Conservation (phyloP, 805 yeast genomes). For the Hanseniaspora meyeri region DNA sequence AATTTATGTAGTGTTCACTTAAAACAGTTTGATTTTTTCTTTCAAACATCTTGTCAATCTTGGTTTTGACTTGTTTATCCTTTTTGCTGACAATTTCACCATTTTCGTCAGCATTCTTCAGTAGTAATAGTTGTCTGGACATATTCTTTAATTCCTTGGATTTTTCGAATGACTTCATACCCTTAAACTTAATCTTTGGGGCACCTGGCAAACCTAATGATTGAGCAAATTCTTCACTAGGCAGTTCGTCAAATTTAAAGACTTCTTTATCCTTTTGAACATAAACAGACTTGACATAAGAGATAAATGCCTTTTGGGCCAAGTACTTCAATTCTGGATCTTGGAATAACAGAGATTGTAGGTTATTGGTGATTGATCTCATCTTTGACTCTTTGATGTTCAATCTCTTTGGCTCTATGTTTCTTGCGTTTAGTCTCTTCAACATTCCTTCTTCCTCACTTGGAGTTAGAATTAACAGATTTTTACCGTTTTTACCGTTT, state of each 20-base stretch:
- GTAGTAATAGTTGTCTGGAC: constrained; percentile 52
- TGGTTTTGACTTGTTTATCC: constrained; percentile 44
- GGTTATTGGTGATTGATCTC: constrained; percentile 64
- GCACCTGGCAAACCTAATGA: constrained; percentile 93
- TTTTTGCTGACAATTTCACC: constrained; percentile 41
- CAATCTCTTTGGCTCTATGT: constrained; percentile 58
- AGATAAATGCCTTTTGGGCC: constrained; percentile 90
- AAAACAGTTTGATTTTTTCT: constrained; percentile 85
- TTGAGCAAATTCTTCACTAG: constrained; percentile 72
- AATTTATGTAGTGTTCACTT: constrained; percentile 72
- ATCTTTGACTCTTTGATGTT: constrained; percentile 61
- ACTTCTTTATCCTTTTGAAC: constrained; percentile 80
- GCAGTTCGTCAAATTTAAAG: constrained; percentile 63
- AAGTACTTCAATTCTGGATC: constrained; percentile 84
- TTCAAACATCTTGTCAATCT: constrained; percentile 90
- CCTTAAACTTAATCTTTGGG: constrained; percentile 72
- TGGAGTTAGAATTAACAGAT: constrained; percentile 71
- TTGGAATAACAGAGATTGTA: constrained; percentile 82
- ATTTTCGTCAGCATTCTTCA: constrained; percentile 48
- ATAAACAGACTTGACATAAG: constrained; percentile 74
- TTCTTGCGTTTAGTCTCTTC: constrained; percentile 45
- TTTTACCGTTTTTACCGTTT: constrained; percentile 72
- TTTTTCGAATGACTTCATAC: constrained; percentile 32
- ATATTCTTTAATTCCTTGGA: constrained; percentile 68
- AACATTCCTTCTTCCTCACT: constrained; percentile 70